A percentile compares a stretch with the other conserved stretches of the same genome.
Conservation (phyloP, 345 rosid species). For the Corymbia maculata region DNA sequence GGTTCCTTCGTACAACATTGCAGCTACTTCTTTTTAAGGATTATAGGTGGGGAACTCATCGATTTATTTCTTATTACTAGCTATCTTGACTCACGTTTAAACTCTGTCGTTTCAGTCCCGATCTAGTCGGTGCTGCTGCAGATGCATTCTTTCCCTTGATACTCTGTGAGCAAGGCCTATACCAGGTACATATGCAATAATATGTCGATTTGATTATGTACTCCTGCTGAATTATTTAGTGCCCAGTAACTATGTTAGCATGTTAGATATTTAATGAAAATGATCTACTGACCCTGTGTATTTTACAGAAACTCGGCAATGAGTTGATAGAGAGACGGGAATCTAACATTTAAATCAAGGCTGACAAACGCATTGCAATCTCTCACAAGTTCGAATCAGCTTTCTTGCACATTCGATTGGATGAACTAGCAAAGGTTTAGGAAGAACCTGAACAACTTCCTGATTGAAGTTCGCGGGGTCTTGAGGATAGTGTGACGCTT, state of each 20-base stretch:
- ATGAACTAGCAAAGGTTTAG: slow-evolving; percentile 84
- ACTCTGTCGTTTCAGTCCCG: slow-evolving; percentile 46
- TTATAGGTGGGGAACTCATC: slow-evolving; percentile 48
- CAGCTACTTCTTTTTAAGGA: slow-evolving; percentile 88
- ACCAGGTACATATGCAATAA: slow-evolving; percentile 44
- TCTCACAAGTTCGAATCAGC: slow-evolving; percentile 79
- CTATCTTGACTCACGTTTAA: not conserved
- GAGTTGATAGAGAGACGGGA: slow-evolving; percentile 76
- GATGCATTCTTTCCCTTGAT: slow-evolving; percentile 92
- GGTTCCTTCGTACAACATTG: slow-evolving; percentile 58
- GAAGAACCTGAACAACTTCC: slow-evolving; percentile 71
- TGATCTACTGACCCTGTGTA: not conserved
- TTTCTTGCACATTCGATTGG: slow-evolving; percentile 69
- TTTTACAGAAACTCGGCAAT: slow-evolving; percentile 57
- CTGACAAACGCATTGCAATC: slow-evolving; percentile 62
- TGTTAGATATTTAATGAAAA: not conserved
- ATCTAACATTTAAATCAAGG: slow-evolving; percentile 43
- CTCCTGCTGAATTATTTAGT: not conserved
- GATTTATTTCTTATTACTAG: not conserved
- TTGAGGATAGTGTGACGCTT: slow-evolving; percentile 43
- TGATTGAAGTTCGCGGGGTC: slow-evolving; percentile 84
- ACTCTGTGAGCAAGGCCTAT: slow-evolving; percentile 80
- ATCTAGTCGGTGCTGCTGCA: slow-evolving; percentile 85
- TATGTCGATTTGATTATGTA: no score
- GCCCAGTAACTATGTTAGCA: not conserved